Evolutionary conservation across 1,284 basidiomycete genomes (phyloP).

Genomic region (Sanguinoderma infundibulare): DNA sequence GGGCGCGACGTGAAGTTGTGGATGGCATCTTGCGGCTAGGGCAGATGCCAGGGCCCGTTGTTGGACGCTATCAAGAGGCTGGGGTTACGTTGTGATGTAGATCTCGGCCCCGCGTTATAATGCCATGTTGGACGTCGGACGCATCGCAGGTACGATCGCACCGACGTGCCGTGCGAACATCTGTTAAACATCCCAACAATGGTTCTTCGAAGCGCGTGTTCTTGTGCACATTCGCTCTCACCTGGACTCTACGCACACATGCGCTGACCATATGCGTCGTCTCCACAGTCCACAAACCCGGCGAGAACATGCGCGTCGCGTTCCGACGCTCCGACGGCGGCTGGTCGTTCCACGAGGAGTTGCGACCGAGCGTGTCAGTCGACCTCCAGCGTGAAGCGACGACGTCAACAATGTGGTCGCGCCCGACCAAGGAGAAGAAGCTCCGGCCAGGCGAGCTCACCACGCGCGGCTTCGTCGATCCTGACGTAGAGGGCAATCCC

Average conservation of each 20-base stretch:
- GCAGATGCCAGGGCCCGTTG: background rate
- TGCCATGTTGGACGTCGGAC: background rate
- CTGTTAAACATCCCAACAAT: background rate
- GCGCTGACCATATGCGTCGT: too few relatives aligned
- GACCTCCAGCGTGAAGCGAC: slow-evolving; percentile 21
- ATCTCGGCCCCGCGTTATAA: background rate
- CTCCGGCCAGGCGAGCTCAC: slow-evolving; percentile 31
- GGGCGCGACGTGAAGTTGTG: background rate
- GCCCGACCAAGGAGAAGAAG: slow-evolving; percentile 30
- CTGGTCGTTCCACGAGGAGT: slow-evolving; percentile 34
- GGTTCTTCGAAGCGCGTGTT: background rate
- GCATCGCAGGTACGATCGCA: background rate
- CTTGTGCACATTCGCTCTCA: background rate
- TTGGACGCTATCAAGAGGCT: background rate
- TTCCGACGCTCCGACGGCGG: slow-evolving; percentile 36
- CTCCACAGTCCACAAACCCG: slow-evolving; percentile 33
- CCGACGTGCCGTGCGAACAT: background rate
- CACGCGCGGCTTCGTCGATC: slow-evolving; percentile 34
- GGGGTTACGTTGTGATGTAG: background rate
- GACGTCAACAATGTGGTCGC: slow-evolving; percentile 18
- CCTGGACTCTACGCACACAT: background rate
- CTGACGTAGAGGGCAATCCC: slow-evolving; percentile 28
- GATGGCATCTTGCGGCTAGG: background rate
- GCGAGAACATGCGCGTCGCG: slow-evolving; percentile 39
- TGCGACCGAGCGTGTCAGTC: slow-evolving; percentile 14